phyloP scores from a whole-genome alignment of 768 basidiomycete species.

The Xerocomellus chrysenteron region DNA sequence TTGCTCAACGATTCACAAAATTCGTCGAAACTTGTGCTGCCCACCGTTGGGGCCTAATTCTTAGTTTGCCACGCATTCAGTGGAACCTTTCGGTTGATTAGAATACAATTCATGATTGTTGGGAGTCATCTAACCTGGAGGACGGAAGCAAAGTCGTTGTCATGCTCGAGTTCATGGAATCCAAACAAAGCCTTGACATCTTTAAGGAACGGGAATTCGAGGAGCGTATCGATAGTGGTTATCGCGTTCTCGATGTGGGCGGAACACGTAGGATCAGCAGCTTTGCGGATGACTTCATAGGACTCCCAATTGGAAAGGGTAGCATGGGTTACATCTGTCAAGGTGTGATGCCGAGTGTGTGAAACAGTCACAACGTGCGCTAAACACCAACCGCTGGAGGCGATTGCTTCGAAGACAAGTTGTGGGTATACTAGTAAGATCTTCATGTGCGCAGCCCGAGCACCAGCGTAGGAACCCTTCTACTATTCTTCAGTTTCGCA shows the following conservation, averaged over 20 bases:
- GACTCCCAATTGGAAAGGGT: conserved; percentile 83
- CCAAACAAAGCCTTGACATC: conserved; percentile 77
- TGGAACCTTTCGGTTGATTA: conserved; percentile 43
- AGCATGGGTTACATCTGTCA: conserved; percentile 83
- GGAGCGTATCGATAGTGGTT: conserved; percentile 58
- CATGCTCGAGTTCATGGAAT: conserved; percentile 59
- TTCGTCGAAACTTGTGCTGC: conserved; percentile 59
- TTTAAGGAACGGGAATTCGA: conserved; percentile 48
- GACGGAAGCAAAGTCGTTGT: conserved; percentile 76
- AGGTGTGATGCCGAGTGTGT: not conserved
- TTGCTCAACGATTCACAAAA: conserved; percentile 63
- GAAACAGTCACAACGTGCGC: not conserved
- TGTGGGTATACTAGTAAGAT: conserved; percentile 76
- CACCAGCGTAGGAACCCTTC: conserved; percentile 89
- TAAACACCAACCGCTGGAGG: conserved; percentile 65
- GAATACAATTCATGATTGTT: conserved; percentile 17
- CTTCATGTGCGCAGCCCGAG: conserved; percentile 89
- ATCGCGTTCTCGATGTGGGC: conserved; percentile 57
- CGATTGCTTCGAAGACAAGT: conserved; percentile 86
- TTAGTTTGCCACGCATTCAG: conserved; percentile 78
- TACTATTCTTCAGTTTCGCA: not conserved
- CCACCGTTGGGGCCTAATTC: conserved; percentile 80
- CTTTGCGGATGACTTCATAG: conserved; percentile 74
- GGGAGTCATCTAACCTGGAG: conserved; percentile 47
- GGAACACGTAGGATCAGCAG: conserved; percentile 64